These are phyloP conservation scores for Colletotrichum kahawae DNA, from an alignment of 2,329 filamentous ascomycete species.

Conservation along the genomic window DNA sequence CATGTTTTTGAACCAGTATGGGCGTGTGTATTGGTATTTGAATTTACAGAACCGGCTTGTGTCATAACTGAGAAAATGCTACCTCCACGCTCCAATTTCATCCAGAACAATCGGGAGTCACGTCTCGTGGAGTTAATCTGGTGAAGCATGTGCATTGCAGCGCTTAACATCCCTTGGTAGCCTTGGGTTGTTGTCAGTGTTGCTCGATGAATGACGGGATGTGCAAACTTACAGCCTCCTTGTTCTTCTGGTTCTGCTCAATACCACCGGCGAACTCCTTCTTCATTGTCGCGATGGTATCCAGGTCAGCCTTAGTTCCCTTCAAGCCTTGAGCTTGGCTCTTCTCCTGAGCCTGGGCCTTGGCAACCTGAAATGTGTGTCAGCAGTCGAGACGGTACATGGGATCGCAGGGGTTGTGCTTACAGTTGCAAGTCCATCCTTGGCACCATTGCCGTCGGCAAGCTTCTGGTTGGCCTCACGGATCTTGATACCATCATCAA, in stretches of 20 bases:
- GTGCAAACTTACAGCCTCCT: background rate
- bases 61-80: background rate
- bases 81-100: background rate
- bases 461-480: constrained; percentile 28
- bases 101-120: background rate
- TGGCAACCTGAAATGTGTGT: background rate
- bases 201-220: accelerated
- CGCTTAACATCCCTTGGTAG: background rate
- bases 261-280: constrained; percentile 25
- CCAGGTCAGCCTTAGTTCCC: background rate
- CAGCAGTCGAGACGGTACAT: background rate
- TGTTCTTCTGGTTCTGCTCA: constrained; percentile 22
- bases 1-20: accelerated
- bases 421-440: constrained; percentile 22
- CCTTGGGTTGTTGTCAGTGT: background rate
- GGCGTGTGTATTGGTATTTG: background rate
- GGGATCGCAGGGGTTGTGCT: background rate
- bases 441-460: constrained; percentile 17
- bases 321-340: background rate
- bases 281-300: background rate
- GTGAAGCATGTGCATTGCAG: background rate
- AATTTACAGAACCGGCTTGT: background rate
- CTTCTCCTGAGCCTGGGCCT: background rate
- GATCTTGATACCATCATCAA: constrained; percentile 27
- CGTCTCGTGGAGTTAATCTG: background rate